phyloP scores from a whole-genome alignment of 2,329 filamentous ascomycete species.

The Ascocoryne sarcoides region DNA sequence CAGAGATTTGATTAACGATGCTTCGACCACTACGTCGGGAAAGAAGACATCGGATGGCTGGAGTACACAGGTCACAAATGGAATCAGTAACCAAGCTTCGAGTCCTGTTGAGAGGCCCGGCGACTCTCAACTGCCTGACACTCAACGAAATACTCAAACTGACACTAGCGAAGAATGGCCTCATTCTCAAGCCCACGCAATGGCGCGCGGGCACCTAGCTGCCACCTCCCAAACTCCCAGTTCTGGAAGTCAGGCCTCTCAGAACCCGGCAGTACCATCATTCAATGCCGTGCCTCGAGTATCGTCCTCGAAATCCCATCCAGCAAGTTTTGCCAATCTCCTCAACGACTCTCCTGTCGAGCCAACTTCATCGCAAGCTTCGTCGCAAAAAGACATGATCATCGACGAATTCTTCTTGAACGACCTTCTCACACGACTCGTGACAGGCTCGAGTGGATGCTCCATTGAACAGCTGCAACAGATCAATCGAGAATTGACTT shows the following conservation, averaged over 20 bases:
- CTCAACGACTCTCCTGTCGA: slow-evolving; percentile 27
- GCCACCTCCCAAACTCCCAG: slow-evolving; percentile 24
- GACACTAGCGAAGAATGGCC: slow-evolving; percentile 46
- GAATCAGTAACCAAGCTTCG: slow-evolving; percentile 32
- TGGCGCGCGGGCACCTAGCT: slow-evolving; percentile 33
- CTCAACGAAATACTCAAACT: slow-evolving; percentile 28
- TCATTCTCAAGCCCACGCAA: slow-evolving; percentile 48
- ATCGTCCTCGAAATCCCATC: slow-evolving; percentile 14
- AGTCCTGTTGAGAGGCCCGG: slow-evolving; percentile 20
- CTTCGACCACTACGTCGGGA: slow-evolving; percentile 75
- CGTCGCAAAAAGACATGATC: slow-evolving; percentile 27
- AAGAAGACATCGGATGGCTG: slow-evolving; percentile 67
- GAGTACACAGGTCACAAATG: slow-evolving; percentile 67
- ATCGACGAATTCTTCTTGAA: slow-evolving; percentile 32
- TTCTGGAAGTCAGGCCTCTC: slow-evolving; percentile 24
- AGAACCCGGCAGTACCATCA: slow-evolving; percentile 29
- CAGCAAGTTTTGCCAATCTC: slow-evolving; percentile 21
- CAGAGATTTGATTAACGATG: slow-evolving; percentile 64
- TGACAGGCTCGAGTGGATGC: slow-evolving; percentile 23
- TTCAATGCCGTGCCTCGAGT: slow-evolving; percentile 30
- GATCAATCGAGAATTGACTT: slow-evolving; percentile 84
- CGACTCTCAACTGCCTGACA: slow-evolving; percentile 42
- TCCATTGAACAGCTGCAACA: slow-evolving; percentile 91
- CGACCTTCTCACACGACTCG: slow-evolving; percentile 17
- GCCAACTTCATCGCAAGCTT: slow-evolving; percentile 20